Evolutionary conservation across 306 rosid species (phyloP).

Genomic region (Carpinus viminea): DNA sequence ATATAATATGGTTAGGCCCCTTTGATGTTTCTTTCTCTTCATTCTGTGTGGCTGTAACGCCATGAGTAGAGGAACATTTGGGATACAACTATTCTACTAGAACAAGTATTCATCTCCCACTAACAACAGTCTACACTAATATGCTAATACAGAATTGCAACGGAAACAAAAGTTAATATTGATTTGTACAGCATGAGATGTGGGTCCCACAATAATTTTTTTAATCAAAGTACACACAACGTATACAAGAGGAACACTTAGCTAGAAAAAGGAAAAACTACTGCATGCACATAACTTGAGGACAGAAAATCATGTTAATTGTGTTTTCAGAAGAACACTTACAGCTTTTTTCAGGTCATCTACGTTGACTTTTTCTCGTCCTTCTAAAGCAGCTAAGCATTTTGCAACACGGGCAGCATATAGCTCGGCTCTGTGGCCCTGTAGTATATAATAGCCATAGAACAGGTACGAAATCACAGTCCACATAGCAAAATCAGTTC

Average conservation of each 20-base stretch:
- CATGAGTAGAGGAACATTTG: background rate
- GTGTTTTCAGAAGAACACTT: slow-evolving; percentile 45
- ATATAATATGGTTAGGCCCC: background rate
- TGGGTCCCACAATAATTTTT: background rate
- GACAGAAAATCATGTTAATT: slow-evolving; percentile 19
- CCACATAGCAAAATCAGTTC: slow-evolving; percentile 4
- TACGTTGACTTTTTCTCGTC: slow-evolving; percentile 86
- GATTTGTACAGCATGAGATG: background rate
- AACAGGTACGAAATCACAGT: slow-evolving; percentile 17
- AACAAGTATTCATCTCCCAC: background rate
- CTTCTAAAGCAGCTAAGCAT: slow-evolving; percentile 90
- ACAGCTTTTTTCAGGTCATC: slow-evolving; percentile 98
- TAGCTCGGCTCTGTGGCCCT: slow-evolving; percentile 99
- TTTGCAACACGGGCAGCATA: slow-evolving; percentile 97
- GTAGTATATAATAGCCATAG: slow-evolving; percentile 36
- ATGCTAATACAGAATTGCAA: slow-evolving; percentile 2
- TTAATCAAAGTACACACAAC: no score
- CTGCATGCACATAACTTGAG: background rate
- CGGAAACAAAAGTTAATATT: background rate
- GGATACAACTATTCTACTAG: background rate
- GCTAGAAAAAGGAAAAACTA: background rate
- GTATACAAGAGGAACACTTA: no score
- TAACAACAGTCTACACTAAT: background rate
- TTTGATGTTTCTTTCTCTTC: background rate
- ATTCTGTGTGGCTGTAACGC: background rate